These are phyloP conservation scores for Coprinopsis cinerea DNA, from an alignment of 768 basidiomycete genomes.

Conservation along the genomic window DNA sequence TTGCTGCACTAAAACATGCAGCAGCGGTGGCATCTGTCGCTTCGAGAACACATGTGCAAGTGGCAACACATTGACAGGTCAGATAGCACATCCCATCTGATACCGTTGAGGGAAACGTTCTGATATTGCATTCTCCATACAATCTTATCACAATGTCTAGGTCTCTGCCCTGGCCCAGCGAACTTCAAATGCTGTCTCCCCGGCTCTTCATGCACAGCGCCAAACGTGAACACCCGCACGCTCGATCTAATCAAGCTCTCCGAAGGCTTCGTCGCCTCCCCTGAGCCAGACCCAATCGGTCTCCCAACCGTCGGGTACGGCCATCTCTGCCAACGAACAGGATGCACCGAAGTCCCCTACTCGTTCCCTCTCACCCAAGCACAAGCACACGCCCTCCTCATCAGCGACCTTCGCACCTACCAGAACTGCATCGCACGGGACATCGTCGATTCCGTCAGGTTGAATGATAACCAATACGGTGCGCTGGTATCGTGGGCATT, in stretches of 20 bases:
- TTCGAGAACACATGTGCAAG: conserved; percentile 19
- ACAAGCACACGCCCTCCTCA: conserved; percentile 23
- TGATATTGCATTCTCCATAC: background rate
- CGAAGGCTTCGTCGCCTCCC: conserved; percentile 30
- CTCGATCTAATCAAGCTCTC: conserved; percentile 24
- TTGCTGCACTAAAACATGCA: conserved; percentile 24
- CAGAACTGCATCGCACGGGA: conserved; percentile 21
- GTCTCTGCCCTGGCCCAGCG: conserved; percentile 23
- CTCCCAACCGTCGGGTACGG: conserved; percentile 32
- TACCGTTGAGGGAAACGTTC: conserved; percentile 1
- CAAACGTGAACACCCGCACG: conserved; percentile 24
- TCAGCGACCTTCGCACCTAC: conserved; percentile 19
- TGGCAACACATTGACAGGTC: conserved; percentile 20
- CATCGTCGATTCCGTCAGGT: conserved; percentile 16
- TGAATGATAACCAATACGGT: too few relatives aligned
- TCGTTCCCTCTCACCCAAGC: conserved; percentile 27
- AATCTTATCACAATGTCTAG: conserved; percentile 12
- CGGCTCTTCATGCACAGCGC: conserved; percentile 11
- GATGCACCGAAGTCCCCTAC: conserved; percentile 29
- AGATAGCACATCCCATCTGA: background rate
- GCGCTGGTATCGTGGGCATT: conserved; percentile 26
- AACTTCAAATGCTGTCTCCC: conserved; percentile 24
- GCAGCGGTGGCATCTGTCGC: conserved; percentile 21
- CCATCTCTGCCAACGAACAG: conserved; percentile 25
- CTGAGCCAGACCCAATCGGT: conserved; percentile 30